Base-by-base conservation (phyloP, 1,284 basidiomycete genomes). In the Microbotryum intermedium region DNA sequence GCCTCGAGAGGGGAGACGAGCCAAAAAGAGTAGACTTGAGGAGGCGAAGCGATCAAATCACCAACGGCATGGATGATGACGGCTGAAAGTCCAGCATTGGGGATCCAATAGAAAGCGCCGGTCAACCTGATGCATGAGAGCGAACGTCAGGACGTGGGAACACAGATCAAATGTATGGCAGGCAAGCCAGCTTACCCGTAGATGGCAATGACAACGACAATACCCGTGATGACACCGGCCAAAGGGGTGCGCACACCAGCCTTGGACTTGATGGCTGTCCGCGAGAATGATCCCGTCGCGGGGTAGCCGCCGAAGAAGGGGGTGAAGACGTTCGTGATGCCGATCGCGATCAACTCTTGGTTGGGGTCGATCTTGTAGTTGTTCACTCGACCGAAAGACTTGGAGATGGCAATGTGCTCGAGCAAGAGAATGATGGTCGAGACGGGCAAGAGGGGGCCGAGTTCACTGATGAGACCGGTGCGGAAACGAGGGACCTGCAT, bases 321-420 rank as follows among this genome's bases (percentile, higher is more conserved):
- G 7, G 60, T 61, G 43, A 68, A 57, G 57, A 66, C 43, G 86
- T 86, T 64, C 11, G 90, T 86, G 25, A 97, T 90, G 46, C 94
- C 94, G 68, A 97, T 97, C 46, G 95, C 93, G 68, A 97, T 87
- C 55, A 97, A 81, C 75, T 97, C 94, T 75, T 97, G 94, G 77
- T 92, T 93, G 20, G 94, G 92, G 72, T 97, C 86, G 75, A 98
- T 97, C 76, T 91, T 97, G 81, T 98, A 98, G 43, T 87, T 86
- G 75, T 98, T 97, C 65, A 97, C 76, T 62, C 94, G 85, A 63
- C 95, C 94, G 74, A 98, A 98, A 0, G 92, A 90, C 88, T 74
- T 63, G 23, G 64, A 58, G 69, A 97, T 98, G 51, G 93, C 87
- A 66, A 98, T 97, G 77, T 98, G 95, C 75, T 98, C 94, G 53